Evolutionary conservation across 306 rosid species (phyloP), one percentile per base, ranked within the genome.

Genomic region (Rubus idaeus): DNA sequence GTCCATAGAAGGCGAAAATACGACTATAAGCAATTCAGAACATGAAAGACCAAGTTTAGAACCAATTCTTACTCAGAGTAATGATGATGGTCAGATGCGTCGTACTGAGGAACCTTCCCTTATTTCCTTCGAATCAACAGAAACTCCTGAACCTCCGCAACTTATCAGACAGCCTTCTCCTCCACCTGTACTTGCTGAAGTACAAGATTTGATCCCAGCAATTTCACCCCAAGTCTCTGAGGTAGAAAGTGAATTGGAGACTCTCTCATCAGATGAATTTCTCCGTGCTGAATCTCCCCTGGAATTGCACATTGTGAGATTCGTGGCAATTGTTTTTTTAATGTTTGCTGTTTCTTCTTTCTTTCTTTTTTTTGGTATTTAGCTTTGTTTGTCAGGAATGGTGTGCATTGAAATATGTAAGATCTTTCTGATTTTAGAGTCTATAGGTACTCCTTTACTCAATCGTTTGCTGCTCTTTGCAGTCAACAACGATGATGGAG

Each of bases 401-500:
- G 44, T 57, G 8, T 66, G 4, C 64, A 8, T 23, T 14, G 46
- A 69, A 78, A 66, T 71, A 17, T 18, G 52, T 39, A 41, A 60
- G 69, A 80, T 75, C 8, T 11, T 79, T 75, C 68, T 70, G 62
- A 63, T 82, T 45, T 51, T 35, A 45, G 45, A 44, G 20, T 45
- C 5, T 61, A 52, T 45, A 17, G 37, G 47, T 77, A 65, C 49
- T 58, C 69, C 73, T 50, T 60, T 73, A 46, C 77, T 46, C 73
- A 84, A 52, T 81, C 74, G 44, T 39, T 69, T 75, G 63, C 77
- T 82, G 80, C 80, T 74, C 45, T 83, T 74, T 85, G 81, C 89
- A 95, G 98, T 92, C 98, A 68, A 88, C 97, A 68, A 73, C 88
- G 16, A 76, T 95, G 95, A 95, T 95, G 98, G 98, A 90, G 66